These are phyloP conservation scores for Papiliotrema flavescens DNA, from an alignment of 1,284 basidiomycete species.

Conservation along the genomic window DNA sequence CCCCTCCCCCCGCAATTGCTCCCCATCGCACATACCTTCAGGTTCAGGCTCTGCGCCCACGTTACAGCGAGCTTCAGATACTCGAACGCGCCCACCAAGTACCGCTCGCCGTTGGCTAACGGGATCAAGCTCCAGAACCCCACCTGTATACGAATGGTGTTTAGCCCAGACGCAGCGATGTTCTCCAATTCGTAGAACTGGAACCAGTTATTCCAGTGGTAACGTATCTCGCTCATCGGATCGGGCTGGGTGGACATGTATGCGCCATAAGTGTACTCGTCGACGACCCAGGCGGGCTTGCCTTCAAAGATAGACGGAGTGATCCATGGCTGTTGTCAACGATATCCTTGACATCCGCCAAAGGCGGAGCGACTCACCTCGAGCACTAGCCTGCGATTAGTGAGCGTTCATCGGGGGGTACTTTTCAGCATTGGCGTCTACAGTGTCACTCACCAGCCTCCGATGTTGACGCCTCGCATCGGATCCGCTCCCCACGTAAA, in stretches of 20 bases:
- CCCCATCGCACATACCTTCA: conserved; percentile 22
- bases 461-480: conserved; percentile 46
- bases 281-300: conserved; percentile 46
- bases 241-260: conserved; percentile 30
- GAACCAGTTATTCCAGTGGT: conserved; percentile 43
- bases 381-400: conserved; percentile 34
- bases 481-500: conserved; percentile 37
- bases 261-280: conserved; percentile 44
- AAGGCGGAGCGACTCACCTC: conserved; percentile 22
- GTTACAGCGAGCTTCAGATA: conserved; percentile 38
- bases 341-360: background rate
- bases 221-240: conserved; percentile 28
- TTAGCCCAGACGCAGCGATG: conserved; percentile 39
- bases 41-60: conserved; percentile 35
- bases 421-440: background rate
- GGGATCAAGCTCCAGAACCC: conserved; percentile 47
- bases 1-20: background rate
- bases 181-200: conserved; percentile 59
- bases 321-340: conserved; percentile 40
- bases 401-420: background rate
- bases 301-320: conserved; percentile 42
- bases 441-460: conserved; percentile 41
- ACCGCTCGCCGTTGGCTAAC: conserved; percentile 34
- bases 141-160: conserved; percentile 46
- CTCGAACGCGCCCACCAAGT: conserved; percentile 36